Evolutionary conservation across 495 filamentous ascomycete genomes (phyloP), one percentile per base, ranked within the genome.

Genomic region (Trichoderma asperelloides): DNA sequence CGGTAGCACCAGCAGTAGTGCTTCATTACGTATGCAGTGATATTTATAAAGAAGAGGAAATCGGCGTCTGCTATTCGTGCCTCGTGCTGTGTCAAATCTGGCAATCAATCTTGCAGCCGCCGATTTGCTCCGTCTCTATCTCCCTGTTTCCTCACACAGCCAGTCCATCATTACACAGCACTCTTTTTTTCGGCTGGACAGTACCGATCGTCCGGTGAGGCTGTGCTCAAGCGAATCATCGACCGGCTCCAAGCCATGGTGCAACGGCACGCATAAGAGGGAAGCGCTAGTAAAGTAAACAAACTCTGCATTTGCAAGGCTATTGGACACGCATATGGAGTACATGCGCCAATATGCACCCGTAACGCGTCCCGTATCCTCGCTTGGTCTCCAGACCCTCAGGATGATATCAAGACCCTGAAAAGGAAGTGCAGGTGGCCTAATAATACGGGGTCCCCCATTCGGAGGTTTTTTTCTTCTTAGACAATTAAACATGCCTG

Each of bases 171-270:
- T 12, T 60, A 23, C 55, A 28, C 9, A 33, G 27, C 55, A 37
- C 6, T 27, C 30, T 25, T 23, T 60, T 8, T 16, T 2, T 55
- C 49, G 55, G 55, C 55, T 18, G 55, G 28, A 18, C 0, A 16
- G 2, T 60, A 28, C 55, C 55, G 55, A 60, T 60, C 55, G 55
- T 60, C 55, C 55, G 28, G 55, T 21, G 55, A 60, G 55, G 55
- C 55, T 60, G 55, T 21, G 55, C 25, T 30, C 8, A 25, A 30
- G 55, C 55, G 25, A 60, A 60, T 60, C 25, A 30, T 12, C 55
- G 55, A 60, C 23, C 51, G 51, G 51, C 51, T 9, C 9, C 25
- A 27, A 28, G 27, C 27, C 23, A 60, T 30, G 55, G 55, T 60
- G 55, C 25, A 60, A 60, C 55, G 4, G 9, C 55, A 60, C 55